These are phyloP conservation scores for Populus davidiana DNA, from an alignment of 345 rosid genomes.

Conservation along the genomic window DNA sequence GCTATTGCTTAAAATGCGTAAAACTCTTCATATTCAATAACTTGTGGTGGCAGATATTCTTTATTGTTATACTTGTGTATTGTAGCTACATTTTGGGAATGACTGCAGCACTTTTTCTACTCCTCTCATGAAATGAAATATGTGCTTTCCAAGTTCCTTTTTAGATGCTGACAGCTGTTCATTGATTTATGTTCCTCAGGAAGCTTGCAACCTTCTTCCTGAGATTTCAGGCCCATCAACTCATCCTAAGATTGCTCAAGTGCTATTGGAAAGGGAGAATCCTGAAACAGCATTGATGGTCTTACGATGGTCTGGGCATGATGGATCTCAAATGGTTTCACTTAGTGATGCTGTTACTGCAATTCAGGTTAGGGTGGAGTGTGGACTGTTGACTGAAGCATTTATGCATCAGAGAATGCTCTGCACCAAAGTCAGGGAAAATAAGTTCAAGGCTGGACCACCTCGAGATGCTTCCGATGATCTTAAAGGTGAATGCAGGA, in stretches of 20 bases:
- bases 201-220: slow-evolving; percentile 80
- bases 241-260: slow-evolving; percentile 89
- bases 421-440: slow-evolving; percentile 66
- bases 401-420: slow-evolving; percentile 80
- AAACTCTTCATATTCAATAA: background rate
- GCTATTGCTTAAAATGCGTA: background rate
- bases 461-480: slow-evolving; percentile 33
- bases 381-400: slow-evolving; percentile 92
- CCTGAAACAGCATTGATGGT: slow-evolving; percentile 89
- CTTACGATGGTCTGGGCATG: slow-evolving; percentile 86
- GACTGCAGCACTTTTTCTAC: background rate
- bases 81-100: background rate
- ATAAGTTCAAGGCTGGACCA: slow-evolving; percentile 42
- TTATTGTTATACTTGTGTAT: background rate
- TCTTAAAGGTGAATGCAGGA: slow-evolving; percentile 38
- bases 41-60: background rate
- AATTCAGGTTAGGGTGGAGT: slow-evolving; percentile 80
- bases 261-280: slow-evolving; percentile 77
- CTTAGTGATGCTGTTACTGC: slow-evolving; percentile 84
- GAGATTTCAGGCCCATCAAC: slow-evolving; percentile 79
- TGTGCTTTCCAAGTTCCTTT: background rate
- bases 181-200: slow-evolving; percentile 46
- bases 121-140: background rate
- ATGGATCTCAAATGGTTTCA: slow-evolving; percentile 60
- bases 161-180: slow-evolving; percentile 26